Conservation (phyloP, 352 stramenopile species). For the Phytophthora gonapodyides region DNA sequence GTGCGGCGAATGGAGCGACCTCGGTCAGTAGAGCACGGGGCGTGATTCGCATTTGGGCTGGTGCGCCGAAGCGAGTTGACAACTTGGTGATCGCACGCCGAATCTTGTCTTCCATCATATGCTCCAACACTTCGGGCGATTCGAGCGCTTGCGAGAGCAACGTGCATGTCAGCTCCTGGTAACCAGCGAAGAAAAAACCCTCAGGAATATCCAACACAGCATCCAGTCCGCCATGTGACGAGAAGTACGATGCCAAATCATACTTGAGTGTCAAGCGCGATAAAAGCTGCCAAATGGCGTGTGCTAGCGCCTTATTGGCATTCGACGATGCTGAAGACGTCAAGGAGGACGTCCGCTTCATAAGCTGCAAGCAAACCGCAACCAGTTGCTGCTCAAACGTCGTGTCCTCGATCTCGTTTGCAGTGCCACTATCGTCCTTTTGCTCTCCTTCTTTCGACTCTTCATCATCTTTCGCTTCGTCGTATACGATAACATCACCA, state of each 20-base stretch:
- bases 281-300: constrained; percentile 79
- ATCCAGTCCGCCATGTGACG: constrained; percentile 56
- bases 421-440: not conserved
- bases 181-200: constrained; percentile 59
- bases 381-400: constrained; percentile 47
- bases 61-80: constrained; percentile 66
- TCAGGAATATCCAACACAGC: constrained; percentile 56
- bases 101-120: constrained; percentile 90
- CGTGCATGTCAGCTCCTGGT: constrained; percentile 72
- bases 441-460: constrained; percentile 20
- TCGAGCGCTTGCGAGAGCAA: constrained; percentile 79
- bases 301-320: constrained; percentile 42
- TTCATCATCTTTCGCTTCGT: constrained; percentile 17
- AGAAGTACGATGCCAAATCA: constrained; percentile 70
- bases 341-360: constrained; percentile 29
- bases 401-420: constrained; percentile 7
- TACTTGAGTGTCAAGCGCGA: constrained; percentile 73
- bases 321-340: not conserved
- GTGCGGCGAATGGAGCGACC: constrained; percentile 65
- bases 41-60: constrained; percentile 80
- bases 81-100: constrained; percentile 75
- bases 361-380: constrained; percentile 40
- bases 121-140: constrained; percentile 82
- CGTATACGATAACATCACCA: constrained; percentile 17
- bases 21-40: constrained; percentile 83